phyloP scores from a whole-genome alignment of 2,329 filamentous ascomycete species.

The Diaporthe citri region DNA sequence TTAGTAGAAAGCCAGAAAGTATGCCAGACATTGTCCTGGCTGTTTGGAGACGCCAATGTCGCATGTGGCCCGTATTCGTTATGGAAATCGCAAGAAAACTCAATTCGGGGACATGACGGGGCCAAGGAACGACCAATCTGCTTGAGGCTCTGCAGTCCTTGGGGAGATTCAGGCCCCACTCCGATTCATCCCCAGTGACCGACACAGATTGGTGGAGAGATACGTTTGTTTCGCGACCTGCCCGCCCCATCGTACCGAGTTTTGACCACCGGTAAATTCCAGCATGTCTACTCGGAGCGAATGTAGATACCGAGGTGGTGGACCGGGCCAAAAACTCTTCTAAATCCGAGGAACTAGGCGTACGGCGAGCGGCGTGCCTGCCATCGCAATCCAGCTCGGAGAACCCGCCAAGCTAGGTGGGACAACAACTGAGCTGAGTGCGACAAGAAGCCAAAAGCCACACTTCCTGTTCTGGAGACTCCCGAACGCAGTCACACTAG shows the following conservation, averaged over 20 bases:
- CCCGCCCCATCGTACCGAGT: not conserved
- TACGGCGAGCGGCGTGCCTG: not conserved
- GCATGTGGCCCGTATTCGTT: not conserved
- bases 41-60: not conserved
- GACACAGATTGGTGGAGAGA: conserved; percentile 30
- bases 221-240: not conserved
- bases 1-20: not conserved
- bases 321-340: not conserved
- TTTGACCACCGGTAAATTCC: not conserved
- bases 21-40: not conserved
- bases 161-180: conserved; percentile 7
- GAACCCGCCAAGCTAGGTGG: not conserved
- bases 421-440: not conserved
- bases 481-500: not conserved
- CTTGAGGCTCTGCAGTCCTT: conserved; percentile 28
- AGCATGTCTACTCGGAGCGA: not conserved
- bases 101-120: conserved; percentile 6
- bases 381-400: not conserved
- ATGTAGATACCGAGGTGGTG: not conserved
- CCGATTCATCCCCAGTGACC: conserved; percentile 12
- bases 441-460: conserved; percentile 1
- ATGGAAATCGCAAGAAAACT: not conserved
- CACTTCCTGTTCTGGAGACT: not conserved
- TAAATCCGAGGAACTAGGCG: not conserved
- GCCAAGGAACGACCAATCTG: conserved; percentile 8